Conservation (phyloP, 345 rosid genomes). For the Eucalyptus marginata region DNA sequence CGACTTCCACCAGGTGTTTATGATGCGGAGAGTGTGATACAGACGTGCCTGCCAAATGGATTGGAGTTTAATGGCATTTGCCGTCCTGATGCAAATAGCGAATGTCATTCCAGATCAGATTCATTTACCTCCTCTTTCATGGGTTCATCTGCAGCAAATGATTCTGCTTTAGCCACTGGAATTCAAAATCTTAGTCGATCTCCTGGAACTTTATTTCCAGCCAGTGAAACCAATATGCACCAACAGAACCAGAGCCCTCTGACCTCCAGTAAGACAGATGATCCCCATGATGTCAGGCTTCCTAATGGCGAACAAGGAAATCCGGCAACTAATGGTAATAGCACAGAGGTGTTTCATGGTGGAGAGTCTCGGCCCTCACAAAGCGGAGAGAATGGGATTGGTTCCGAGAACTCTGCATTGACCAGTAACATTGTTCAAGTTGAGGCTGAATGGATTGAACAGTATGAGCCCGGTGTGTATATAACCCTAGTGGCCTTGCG, state of each 20-base stretch:
- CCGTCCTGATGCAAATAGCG: slow-evolving; percentile 45
- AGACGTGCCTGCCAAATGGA: slow-evolving; percentile 35
- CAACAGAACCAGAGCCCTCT: neutral
- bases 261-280: slow-evolving; percentile 23
- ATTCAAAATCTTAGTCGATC: slow-evolving; percentile 10
- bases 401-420: slow-evolving; percentile 35
- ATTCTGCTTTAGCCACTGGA: slow-evolving; percentile 29
- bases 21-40: slow-evolving; percentile 38
- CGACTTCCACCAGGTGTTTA: slow-evolving; percentile 61
- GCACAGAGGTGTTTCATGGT: slow-evolving; percentile 41
- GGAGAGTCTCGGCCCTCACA: slow-evolving; percentile 35
- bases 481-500: slow-evolving; percentile 75
- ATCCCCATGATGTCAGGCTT: slow-evolving; percentile 25
- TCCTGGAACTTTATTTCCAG: neutral
- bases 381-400: slow-evolving; percentile 33
- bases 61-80: slow-evolving; percentile 62
- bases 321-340: slow-evolving; percentile 12
- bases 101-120: slow-evolving; percentile 50
- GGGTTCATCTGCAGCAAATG: slow-evolving; percentile 30
- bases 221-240: neutral
- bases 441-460: slow-evolving; percentile 95
- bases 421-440: slow-evolving; percentile 33
- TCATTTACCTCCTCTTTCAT: slow-evolving; percentile 33
- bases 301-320: slow-evolving; percentile 29
- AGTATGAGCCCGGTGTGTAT: slow-evolving; percentile 89